Conservation (phyloP, 2,329 filamentous ascomycete genomes). For the Fusarium sp. region DNA sequence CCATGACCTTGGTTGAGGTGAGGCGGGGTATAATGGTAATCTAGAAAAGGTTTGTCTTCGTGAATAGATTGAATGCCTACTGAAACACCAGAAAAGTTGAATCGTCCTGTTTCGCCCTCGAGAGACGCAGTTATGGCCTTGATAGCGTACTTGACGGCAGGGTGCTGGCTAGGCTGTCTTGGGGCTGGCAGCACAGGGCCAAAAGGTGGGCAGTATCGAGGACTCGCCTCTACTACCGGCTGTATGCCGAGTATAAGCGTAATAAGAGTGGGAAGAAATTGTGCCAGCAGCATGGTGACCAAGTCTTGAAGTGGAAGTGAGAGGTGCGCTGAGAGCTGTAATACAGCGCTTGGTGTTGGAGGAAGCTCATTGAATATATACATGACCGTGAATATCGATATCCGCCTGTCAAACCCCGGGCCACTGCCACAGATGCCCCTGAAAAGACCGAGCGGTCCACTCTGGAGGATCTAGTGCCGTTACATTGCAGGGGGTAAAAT, state of each 20-base stretch:
- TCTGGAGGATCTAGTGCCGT: not conserved
- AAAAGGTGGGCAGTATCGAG: conserved; percentile 9
- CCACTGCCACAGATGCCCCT: not conserved
- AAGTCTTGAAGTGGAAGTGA: fast-evolving
- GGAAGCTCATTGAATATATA: not conserved
- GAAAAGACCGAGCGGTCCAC: conserved; percentile 5
- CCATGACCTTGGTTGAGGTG: not conserved
- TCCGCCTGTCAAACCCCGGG: too few relatives aligned
- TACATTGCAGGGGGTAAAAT: not conserved
- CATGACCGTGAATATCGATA: too few relatives aligned
- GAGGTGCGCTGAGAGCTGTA: fast-evolving
- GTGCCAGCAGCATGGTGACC: not conserved
- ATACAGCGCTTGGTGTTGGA: fast-evolving
- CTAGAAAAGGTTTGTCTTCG: not conserved
- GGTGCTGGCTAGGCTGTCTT: not conserved
- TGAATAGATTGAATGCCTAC: conserved; percentile 10
- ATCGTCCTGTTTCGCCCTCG: not conserved
- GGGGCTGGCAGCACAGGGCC: conserved; percentile 9
- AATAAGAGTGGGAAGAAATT: not conserved
- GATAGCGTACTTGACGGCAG: not conserved
- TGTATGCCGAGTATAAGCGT: not conserved
- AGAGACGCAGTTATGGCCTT: not conserved
- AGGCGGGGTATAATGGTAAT: conserved; percentile 2
- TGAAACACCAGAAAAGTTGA: conserved; percentile 9
- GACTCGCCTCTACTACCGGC: not conserved